phyloP scores from a whole-genome alignment of 352 stramenopile species.

The Phytophthora boehmeriae region DNA sequence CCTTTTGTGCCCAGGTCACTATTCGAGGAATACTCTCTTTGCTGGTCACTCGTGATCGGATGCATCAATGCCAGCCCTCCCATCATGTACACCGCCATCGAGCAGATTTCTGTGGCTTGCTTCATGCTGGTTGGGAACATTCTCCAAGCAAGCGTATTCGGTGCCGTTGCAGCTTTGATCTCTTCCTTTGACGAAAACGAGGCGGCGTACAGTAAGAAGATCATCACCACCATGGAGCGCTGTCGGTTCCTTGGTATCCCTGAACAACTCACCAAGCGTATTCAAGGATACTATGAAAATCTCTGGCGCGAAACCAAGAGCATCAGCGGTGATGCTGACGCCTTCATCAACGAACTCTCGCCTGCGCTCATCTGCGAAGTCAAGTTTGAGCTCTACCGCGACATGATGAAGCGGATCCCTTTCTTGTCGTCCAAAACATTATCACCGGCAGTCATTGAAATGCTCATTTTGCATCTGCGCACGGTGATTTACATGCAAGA shows the following conservation, averaged over 20 bases:
- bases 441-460: conserved; percentile 68
- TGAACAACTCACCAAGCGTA: conserved; percentile 48
- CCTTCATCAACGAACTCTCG: conserved; percentile 81
- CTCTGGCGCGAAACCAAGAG: conserved; percentile 72
- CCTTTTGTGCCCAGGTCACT: conserved; percentile 30
- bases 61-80: conserved; percentile 70
- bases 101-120: conserved; percentile 57
- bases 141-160: conserved; percentile 72
- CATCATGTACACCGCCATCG: conserved; percentile 47
- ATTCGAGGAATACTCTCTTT: conserved; percentile 50
- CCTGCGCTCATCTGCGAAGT: conserved; percentile 74
- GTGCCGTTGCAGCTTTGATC: conserved; percentile 64
- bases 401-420: conserved; percentile 78
- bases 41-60: conserved; percentile 65
- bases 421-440: conserved; percentile 72
- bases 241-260: conserved; percentile 74
- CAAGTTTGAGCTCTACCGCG: conserved; percentile 79
- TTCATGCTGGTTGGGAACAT: conserved; percentile 79
- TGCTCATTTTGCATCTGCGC: conserved; percentile 74
- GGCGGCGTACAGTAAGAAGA: conserved; percentile 66
- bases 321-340: conserved; percentile 58
- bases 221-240: conserved; percentile 63
- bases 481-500: conserved; percentile 87
- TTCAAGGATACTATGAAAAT: conserved; percentile 70
- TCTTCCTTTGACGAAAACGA: conserved; percentile 73